Base-by-base conservation (phyloP, 179 eudicot species). In the Spinacia oleracea region DNA sequence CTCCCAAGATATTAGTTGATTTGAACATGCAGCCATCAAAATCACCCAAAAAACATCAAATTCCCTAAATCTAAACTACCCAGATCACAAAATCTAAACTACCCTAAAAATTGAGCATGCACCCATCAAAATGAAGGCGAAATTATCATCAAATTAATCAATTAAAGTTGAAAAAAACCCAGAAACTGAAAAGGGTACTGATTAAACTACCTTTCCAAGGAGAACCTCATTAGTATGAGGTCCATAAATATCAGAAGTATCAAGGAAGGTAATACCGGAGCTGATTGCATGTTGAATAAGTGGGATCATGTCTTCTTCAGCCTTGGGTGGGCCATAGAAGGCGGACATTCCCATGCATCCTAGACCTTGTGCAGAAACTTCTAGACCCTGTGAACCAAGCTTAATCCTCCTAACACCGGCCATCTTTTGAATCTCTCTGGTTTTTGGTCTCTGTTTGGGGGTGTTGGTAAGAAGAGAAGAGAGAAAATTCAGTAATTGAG, bases 341-440 rank as follows among this genome's bases (percentile, higher is more conserved):
- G 72, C 51, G 27, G 83, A 80, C 86, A 80, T 80, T 74, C 83
- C 83, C 78, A 72, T 74, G 55, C 86, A 83, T 18, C 83, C 86
- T 0, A 84, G 66, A 1, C 86, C 86, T 63, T 84, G 86, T 0
- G 74, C 77, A 9, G 86, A 84, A 1, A 84, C 83, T 43, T 77
- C 81, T 6, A 83, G 27, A 35, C 86, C 86, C 34, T 80, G 79
- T 1, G 83, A 84, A 12, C 86, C 86, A 43, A 83, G 51, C 76
- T 80, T 80, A 4, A 80, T 68, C 59, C 76, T 80, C 69, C 55
- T 80, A 43, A 84, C 70, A 21, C 18, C 2, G 35, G 32, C 55
- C 74, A 73, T 82, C 25, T 59, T 21, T 16, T 6, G 12, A 45
- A 45, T 1, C 50, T 45, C 51, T 48, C 51, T 48, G 51, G 3